These are phyloP conservation scores for Pythium aquatile DNA, from an alignment of 352 stramenopile genomes.

Conservation along the genomic window DNA sequence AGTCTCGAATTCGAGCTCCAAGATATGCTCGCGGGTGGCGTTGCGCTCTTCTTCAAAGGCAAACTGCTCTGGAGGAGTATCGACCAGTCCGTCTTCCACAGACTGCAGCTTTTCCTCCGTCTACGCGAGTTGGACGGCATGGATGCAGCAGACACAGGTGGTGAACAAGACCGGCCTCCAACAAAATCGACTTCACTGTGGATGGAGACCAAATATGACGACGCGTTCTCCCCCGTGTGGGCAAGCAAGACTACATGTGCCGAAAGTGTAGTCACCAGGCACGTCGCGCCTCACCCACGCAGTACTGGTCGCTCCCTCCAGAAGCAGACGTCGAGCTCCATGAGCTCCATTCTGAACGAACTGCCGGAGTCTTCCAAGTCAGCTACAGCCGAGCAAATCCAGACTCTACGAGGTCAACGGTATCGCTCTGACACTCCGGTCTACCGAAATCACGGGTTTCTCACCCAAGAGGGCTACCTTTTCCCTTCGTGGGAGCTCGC, in stretches of 20 bases:
- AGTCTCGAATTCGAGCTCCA: slow-evolving; percentile 30
- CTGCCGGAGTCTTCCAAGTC: background rate
- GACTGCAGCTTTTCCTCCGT: slow-evolving; percentile 47
- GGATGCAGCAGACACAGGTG: slow-evolving; percentile 9
- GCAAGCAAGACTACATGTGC: slow-evolving; percentile 59
- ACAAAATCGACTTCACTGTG: slow-evolving; percentile 26
- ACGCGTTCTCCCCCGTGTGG: slow-evolving; percentile 65
- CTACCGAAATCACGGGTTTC: slow-evolving; percentile 52
- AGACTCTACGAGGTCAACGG: slow-evolving; percentile 10
- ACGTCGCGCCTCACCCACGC: slow-evolving; percentile 29
- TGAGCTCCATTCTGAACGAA: slow-evolving; percentile 41
- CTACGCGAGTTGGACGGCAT: slow-evolving; percentile 63
- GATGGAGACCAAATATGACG: slow-evolving; percentile 49
- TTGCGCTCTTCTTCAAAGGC: slow-evolving; percentile 52
- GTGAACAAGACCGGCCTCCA: no score
- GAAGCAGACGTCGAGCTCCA: slow-evolving; percentile 42
- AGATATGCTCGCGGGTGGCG: slow-evolving; percentile 11
- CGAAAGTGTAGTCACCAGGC: slow-evolving; percentile 44
- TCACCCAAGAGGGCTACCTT: slow-evolving; percentile 52
- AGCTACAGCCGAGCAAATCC: slow-evolving; percentile 3
- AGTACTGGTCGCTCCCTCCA: slow-evolving; percentile 43
- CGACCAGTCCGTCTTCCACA: slow-evolving; percentile 29
- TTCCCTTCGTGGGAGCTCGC: slow-evolving; percentile 35
- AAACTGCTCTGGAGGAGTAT: slow-evolving; percentile 56
- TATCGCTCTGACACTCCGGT: slow-evolving; percentile 34